Evolutionary conservation across 306 rosid genomes (phyloP).

Genomic region (Trifolium dubium): DNA sequence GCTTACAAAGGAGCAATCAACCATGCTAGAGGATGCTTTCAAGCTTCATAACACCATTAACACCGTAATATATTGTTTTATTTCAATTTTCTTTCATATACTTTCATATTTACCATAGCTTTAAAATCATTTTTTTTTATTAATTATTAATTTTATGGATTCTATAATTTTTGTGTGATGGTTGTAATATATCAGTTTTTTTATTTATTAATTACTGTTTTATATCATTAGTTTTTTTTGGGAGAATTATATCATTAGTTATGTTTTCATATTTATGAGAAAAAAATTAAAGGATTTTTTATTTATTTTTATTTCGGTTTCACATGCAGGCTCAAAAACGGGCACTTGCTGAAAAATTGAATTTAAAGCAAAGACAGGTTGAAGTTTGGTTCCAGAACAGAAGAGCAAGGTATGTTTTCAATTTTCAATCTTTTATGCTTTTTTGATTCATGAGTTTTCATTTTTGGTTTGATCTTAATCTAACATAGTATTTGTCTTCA

Average conservation of each 20-base stretch:
- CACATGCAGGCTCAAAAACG: conserved; percentile 68
- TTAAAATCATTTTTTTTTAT: not conserved
- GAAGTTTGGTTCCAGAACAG: conserved; percentile 94
- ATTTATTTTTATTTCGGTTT: conserved; percentile 22
- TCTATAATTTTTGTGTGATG: not conserved
- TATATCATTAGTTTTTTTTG: not conserved
- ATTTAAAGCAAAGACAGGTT: conserved; percentile 73
- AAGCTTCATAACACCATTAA: conserved; percentile 61
- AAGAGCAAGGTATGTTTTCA: conserved; percentile 71
- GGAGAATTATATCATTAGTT: not conserved
- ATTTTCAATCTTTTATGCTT: not conserved
- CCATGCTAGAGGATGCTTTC: conserved; percentile 72
- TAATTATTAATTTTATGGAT: not conserved
- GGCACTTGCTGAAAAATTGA: conserved; percentile 66
- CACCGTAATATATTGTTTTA: conserved; percentile 44
- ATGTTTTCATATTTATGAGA: not conserved
- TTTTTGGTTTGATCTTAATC: conserved; percentile 18
- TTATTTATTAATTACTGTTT: not conserved
- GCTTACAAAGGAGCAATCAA: conserved; percentile 75
- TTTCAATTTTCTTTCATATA: not conserved
- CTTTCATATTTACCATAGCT: not conserved
- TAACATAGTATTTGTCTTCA: not conserved
- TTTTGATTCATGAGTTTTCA: conserved; percentile 6
- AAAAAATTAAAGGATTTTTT: no score
- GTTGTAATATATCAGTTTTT: not conserved